Conservation (phyloP, 805 yeast genomes). For the Lachancea quebecensis region DNA sequence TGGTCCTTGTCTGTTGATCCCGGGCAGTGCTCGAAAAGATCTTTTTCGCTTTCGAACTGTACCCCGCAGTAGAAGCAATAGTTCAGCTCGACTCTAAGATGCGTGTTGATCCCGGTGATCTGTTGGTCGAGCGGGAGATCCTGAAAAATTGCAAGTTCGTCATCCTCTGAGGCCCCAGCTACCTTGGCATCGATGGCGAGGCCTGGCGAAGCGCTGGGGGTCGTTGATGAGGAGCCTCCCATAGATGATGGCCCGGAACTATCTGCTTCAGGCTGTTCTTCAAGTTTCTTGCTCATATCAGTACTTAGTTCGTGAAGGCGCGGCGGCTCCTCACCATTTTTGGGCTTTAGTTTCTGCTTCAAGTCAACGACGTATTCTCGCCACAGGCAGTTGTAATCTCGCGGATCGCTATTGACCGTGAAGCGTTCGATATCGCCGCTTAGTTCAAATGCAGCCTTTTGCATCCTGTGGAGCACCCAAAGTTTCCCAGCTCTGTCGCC, state of each 20-base stretch:
- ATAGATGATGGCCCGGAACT: too few relatives aligned
- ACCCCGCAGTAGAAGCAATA: slow-evolving; percentile 50
- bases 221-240: background rate
- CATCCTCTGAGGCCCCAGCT: slow-evolving; percentile 11
- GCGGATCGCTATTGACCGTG: slow-evolving; percentile 20
- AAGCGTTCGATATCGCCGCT: slow-evolving; percentile 34
- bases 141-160: slow-evolving; percentile 30
- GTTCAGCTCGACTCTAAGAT: slow-evolving; percentile 34
- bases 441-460: slow-evolving; percentile 37
- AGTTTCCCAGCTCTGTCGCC: slow-evolving; percentile 8
- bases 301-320: background rate
- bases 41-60: slow-evolving; percentile 32
- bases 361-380: slow-evolving; percentile 28
- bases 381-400: slow-evolving; percentile 39
- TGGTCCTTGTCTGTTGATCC: slow-evolving; percentile 43
- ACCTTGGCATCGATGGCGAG: too few relatives aligned
- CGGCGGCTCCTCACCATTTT: background rate
- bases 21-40: slow-evolving; percentile 41
- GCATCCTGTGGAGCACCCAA: slow-evolving; percentile 28
- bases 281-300: background rate
- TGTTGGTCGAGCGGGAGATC: slow-evolving; percentile 25
- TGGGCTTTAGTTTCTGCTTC: slow-evolving; percentile 5
- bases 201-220: too few relatives aligned
- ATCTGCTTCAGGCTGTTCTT: background rate
- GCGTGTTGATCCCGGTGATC: slow-evolving; percentile 31